Evolutionary conservation across 2,329 filamentous ascomycete genomes (phyloP).

Genomic region (Colletotrichum echinochloae): DNA sequence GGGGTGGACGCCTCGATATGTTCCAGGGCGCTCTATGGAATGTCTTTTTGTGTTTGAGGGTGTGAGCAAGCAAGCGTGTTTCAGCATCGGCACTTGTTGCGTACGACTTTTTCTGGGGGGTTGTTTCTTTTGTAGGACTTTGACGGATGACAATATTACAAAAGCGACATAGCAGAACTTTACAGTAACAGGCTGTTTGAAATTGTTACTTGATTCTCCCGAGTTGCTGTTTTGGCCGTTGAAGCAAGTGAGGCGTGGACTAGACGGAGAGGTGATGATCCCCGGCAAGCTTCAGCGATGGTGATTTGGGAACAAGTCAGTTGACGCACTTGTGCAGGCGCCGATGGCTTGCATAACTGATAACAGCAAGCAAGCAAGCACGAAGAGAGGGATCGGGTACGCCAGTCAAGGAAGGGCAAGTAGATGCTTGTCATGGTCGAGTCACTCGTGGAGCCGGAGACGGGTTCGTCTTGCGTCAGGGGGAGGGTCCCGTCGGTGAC

Average conservation of each 20-base stretch:
- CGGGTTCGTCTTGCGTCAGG: slow-evolving; percentile 17
- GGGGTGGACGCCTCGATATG: background rate
- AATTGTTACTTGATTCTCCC: background rate
- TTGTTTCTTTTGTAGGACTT: background rate
- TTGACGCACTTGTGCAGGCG: background rate
- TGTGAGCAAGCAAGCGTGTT: slow-evolving; percentile 1
- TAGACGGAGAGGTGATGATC: background rate
- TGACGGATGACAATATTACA: background rate
- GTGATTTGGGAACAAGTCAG: background rate
- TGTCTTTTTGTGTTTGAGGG: background rate
- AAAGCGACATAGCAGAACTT: slow-evolving; percentile 29
- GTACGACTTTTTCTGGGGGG: background rate
- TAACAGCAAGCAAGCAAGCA: background rate
- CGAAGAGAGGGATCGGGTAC: background rate
- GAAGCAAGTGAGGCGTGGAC: background rate
- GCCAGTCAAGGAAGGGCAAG: background rate
- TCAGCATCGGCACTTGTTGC: slow-evolving; percentile 11
- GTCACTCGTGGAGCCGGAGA: slow-evolving; percentile 5
- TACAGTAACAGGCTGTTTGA: background rate
- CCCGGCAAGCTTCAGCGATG: background rate
- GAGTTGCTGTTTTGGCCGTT: background rate
- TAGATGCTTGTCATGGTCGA: slow-evolving; percentile 10
- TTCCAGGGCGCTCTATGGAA: background rate
- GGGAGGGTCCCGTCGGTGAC: slow-evolving; percentile 10
- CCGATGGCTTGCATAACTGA: slow-evolving; percentile 15